phyloP scores from a whole-genome alignment of 306 rosid genomes.

The Citrullus colocynthis region DNA sequence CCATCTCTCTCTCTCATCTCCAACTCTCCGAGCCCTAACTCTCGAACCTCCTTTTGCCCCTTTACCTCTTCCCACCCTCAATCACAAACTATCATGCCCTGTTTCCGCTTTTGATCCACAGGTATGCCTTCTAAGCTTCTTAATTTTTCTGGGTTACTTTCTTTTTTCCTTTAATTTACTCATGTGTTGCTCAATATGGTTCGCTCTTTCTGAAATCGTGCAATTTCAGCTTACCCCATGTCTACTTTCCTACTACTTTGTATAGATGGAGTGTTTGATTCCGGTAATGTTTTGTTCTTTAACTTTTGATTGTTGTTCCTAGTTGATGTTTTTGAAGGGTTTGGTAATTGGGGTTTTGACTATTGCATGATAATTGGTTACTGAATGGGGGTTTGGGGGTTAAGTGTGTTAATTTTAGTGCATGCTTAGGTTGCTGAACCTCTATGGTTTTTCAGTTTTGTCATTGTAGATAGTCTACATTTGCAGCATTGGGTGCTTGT shows the following conservation, averaged over 20 bases:
- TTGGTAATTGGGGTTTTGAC: slow-evolving; percentile 17
- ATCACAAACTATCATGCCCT: slow-evolving; percentile 22
- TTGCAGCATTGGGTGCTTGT: slow-evolving; percentile 3
- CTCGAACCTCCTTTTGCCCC: slow-evolving; percentile 9
- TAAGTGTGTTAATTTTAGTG: slow-evolving; percentile 31
- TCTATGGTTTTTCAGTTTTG: slow-evolving; percentile 19
- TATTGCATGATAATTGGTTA: background rate
- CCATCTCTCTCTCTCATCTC: slow-evolving; percentile 21
- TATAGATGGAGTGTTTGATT: slow-evolving; percentile 16
- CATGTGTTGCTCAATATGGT: slow-evolving; percentile 14
- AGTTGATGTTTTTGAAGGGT: slow-evolving; percentile 18
- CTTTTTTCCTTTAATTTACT: slow-evolving; percentile 9
- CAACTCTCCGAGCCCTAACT: slow-evolving; percentile 62
- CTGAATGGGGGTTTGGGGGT: slow-evolving; percentile 30
- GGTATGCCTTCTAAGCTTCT: slow-evolving; percentile 34
- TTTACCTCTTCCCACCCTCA: slow-evolving; percentile 14
- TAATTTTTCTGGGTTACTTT: slow-evolving; percentile 21
- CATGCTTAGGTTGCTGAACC: slow-evolving; percentile 16
- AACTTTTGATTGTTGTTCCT: slow-evolving; percentile 17
- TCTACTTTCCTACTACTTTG: slow-evolving; percentile 16
- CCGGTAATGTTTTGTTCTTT: slow-evolving; percentile 3
- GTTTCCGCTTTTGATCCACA: slow-evolving; percentile 42
- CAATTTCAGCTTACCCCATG: slow-evolving; percentile 22
- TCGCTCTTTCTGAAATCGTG: slow-evolving; percentile 16
- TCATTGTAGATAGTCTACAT: background rate